Evolutionary conservation across 257 asterid genomes (phyloP).

Genomic region (Nicotiana sylvestris): DNA sequence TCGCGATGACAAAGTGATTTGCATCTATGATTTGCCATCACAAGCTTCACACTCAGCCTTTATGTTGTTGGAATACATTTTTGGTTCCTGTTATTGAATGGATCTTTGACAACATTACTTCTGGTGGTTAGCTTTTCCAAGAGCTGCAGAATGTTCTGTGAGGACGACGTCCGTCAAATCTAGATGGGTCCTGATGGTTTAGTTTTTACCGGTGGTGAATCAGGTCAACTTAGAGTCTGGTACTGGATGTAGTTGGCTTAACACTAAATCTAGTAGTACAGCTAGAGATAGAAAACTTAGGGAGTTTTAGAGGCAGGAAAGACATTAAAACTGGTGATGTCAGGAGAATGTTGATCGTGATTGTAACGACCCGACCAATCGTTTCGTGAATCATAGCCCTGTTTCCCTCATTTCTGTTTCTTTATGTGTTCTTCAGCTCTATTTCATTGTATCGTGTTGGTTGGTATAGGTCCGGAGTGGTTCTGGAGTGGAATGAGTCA

Average conservation of each 20-base stretch:
- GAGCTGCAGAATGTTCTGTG: slow-evolving; percentile 77
- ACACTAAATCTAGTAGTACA: slow-evolving; percentile 38
- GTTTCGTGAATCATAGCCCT: too few relatives aligned
- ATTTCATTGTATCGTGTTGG: too few relatives aligned
- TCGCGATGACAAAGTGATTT: slow-evolving; percentile 63
- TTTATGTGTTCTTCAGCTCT: too few relatives aligned
- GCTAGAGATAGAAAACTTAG: slow-evolving; percentile 7
- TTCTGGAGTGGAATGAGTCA: too few relatives aligned
- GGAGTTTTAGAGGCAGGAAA: too few relatives aligned
- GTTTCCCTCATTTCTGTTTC: too few relatives aligned
- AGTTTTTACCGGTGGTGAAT: slow-evolving; percentile 91
- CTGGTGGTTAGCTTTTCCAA: slow-evolving; percentile 51
- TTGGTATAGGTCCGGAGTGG: too few relatives aligned
- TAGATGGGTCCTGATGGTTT: slow-evolving; percentile 80
- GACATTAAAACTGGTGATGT: too few relatives aligned
- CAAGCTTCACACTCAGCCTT: slow-evolving; percentile 30
- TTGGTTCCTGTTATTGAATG: slow-evolving; percentile 4
- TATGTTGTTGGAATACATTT: not conserved
- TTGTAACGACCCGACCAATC: too few relatives aligned
- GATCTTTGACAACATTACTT: not conserved
- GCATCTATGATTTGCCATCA: slow-evolving; percentile 92
- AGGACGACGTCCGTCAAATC: slow-evolving; percentile 72
- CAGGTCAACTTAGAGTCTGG: slow-evolving; percentile 90
- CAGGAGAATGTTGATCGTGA: too few relatives aligned
- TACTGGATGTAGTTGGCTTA: slow-evolving; percentile 36